phyloP scores from a whole-genome alignment of 768 basidiomycete genomes.

The Rhodotorula graminis region DNA sequence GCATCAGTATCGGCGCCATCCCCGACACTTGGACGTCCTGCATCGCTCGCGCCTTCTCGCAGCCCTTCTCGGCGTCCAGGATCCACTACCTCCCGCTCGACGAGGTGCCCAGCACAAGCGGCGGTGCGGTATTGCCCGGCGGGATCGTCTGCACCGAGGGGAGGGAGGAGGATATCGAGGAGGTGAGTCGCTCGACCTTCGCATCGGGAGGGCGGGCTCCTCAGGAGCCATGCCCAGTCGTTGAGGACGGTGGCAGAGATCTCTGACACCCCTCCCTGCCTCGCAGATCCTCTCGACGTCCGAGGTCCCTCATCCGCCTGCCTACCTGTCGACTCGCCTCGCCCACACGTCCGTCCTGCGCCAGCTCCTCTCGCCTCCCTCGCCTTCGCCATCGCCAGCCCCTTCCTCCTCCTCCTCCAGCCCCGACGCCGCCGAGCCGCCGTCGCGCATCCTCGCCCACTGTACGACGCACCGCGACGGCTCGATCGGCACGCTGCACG shows the following conservation, averaged over 20 bases:
- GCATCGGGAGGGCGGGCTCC: no score
- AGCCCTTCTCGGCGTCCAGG: conserved; percentile 3
- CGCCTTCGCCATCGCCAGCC: not conserved
- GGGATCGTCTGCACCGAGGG: not conserved
- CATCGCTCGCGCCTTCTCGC: not conserved
- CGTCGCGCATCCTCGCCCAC: conserved; percentile 5
- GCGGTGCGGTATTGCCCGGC: not conserved
- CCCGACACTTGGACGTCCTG: conserved; percentile 4
- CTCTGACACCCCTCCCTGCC: not conserved
- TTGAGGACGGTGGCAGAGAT: no score
- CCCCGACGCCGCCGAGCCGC: not conserved
- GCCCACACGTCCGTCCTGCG: conserved; percentile 7
- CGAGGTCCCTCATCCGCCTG: conserved; percentile 15
- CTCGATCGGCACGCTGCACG: conserved; percentile 27
- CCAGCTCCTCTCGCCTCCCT: no score
- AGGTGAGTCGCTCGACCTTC: not conserved
- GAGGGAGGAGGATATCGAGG: not conserved
- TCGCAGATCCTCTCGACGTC: conserved; percentile 28
- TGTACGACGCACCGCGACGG: conserved; percentile 32
- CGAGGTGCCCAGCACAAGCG: not conserved
- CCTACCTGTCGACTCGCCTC: conserved; percentile 19
- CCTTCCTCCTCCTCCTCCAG: not conserved
- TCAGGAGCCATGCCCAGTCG: no score
- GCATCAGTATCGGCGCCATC: conserved; percentile 25
- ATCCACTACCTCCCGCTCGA: conserved; percentile 12